Percentiles rank a stretch among this genome's conserved stretches.
These are phyloP conservation scores for Monosporascus cannonballus DNA, from an alignment of 2,329 filamentous ascomycete species.

Conservation along the genomic window DNA sequence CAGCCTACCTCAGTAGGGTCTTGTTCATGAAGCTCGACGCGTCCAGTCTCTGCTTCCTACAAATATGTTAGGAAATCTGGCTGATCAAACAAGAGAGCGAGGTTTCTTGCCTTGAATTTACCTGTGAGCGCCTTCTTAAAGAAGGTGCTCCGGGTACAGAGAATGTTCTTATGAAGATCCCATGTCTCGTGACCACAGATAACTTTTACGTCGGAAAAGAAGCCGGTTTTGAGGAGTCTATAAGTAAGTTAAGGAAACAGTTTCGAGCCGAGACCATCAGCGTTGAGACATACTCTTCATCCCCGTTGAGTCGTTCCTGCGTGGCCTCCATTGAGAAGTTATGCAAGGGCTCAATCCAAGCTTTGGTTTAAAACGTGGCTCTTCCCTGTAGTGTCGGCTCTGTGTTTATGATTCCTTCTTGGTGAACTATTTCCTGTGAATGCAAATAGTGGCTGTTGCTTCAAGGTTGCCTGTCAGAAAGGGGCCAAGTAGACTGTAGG, in stretches of 20 bases:
- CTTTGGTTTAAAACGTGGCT: too few species aligned
- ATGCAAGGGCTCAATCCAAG: too few species aligned
- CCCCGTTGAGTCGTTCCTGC: not conserved
- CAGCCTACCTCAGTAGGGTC: slow-evolving; percentile 2
- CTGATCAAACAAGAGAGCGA: not conserved
- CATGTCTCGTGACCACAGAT: slow-evolving; percentile 4
- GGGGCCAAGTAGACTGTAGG: too few species aligned
- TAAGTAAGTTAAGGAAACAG: not conserved
- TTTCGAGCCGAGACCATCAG: not conserved
- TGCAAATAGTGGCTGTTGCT: too few species aligned
- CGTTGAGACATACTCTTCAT: not conserved
- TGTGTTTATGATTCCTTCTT: too few species aligned
- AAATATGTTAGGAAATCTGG: not conserved
- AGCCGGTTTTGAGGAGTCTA: not conserved
- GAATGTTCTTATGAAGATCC: slow-evolving; percentile 5
- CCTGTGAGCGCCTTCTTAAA: slow-evolving; percentile 3
- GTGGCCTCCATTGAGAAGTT: too few species aligned
- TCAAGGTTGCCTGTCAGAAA: too few species aligned
- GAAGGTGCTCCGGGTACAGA: slow-evolving; percentile 2
- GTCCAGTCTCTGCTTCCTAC: not conserved
- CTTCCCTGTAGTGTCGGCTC: too few species aligned
- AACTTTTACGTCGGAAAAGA: slow-evolving; percentile 7
- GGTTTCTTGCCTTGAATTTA: not conserved
- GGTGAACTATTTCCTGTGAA: too few species aligned
- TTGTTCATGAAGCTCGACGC: not conserved